Percentiles rank a stretch among this genome's conserved stretches.
Evolutionary conservation across 2,329 filamentous ascomycete species (phyloP).

Genomic region (Trichoderma guizhouense): DNA sequence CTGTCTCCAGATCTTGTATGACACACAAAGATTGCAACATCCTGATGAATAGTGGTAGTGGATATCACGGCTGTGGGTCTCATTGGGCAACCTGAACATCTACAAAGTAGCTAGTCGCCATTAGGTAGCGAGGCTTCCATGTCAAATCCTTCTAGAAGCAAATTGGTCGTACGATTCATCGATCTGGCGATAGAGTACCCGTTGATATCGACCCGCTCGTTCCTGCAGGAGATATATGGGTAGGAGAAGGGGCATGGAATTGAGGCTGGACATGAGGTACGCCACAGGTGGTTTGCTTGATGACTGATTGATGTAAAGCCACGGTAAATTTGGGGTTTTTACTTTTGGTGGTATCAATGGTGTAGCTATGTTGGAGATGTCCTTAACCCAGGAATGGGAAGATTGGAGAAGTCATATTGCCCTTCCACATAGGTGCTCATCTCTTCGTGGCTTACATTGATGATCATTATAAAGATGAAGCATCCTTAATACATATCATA

Average conservation of each 20-base stretch:
- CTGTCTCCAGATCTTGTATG: too few relatives aligned
- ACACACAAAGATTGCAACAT: neutral
- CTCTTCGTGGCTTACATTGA: neutral
- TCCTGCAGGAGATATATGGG: conserved; percentile 2
- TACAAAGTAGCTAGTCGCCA: neutral
- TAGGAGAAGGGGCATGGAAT: neutral
- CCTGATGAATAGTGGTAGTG: neutral
- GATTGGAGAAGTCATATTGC: neutral
- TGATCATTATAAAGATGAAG: neutral
- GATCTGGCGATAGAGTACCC: neutral
- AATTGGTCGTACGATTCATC: neutral
- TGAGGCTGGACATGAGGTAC: neutral
- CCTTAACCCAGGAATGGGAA: neutral
- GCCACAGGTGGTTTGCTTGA: neutral
- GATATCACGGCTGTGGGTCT: neutral
- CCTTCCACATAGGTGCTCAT: neutral
- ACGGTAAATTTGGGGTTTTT: neutral
- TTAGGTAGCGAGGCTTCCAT: neutral
- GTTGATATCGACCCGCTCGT: conserved; percentile 5
- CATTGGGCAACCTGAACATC: neutral
- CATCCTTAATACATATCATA: fast-evolving
- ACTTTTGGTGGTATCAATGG: neutral
- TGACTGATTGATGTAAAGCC: neutral
- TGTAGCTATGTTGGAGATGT: neutral
- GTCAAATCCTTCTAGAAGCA: neutral